A percentile compares a stretch with the other conserved stretches of the same genome.
phyloP scores from a whole-genome alignment of 345 rosid genomes.

The Melaleuca alternifolia region DNA sequence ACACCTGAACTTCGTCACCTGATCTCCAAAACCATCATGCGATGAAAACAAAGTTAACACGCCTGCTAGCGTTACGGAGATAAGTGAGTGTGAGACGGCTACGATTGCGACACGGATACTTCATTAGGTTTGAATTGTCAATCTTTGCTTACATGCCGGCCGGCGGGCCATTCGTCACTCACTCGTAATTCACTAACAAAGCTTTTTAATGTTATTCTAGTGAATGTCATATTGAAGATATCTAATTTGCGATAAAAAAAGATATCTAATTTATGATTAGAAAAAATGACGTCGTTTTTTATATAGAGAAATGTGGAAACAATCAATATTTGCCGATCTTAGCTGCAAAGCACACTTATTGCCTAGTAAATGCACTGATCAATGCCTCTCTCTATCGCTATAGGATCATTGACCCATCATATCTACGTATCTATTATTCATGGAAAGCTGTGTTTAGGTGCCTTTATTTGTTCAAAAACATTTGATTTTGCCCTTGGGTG shows the following conservation, averaged over 20 bases:
- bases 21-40: neutral
- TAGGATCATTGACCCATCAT: too few relatives aligned
- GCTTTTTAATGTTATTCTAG: neutral
- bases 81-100: neutral
- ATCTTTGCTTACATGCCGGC: neutral
- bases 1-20: slow-evolving; percentile 28
- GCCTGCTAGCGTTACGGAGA: neutral
- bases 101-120: neutral
- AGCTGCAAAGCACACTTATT: neutral
- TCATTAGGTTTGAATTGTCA: neutral
- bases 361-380: too few relatives aligned
- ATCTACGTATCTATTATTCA: too few relatives aligned
- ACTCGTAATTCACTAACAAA: neutral
- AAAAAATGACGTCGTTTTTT: neutral
- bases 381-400: too few relatives aligned
- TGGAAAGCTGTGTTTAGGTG: too few relatives aligned
- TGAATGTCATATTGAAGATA: too few relatives aligned
- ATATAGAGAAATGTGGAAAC: neutral
- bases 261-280: neutral
- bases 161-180: neutral
- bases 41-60: neutral
- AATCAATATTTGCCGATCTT: neutral
- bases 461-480: too few relatives aligned
- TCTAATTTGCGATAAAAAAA: too few relatives aligned
- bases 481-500: too few relatives aligned